These are phyloP conservation scores for Phialophora tarda DNA, from an alignment of 2,329 filamentous ascomycete genomes.

Conservation along the genomic window DNA sequence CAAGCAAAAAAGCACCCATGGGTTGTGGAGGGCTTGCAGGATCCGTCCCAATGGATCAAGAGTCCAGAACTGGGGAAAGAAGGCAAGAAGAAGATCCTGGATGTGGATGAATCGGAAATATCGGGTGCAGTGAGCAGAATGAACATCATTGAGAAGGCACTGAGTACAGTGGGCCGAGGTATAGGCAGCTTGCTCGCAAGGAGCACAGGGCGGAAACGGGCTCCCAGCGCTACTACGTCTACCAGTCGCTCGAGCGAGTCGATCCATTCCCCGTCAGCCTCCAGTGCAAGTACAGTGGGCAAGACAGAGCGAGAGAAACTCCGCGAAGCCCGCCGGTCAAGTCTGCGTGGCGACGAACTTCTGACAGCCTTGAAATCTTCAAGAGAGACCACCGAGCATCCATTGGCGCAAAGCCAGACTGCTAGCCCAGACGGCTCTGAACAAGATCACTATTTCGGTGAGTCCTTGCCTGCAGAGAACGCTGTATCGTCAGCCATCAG, in stretches of 20 bases:
- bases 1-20: slow-evolving; percentile 95
- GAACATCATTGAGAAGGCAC: slow-evolving; percentile 82
- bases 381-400: slow-evolving; percentile 67
- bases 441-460: slow-evolving; percentile 48
- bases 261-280: slow-evolving; percentile 61
- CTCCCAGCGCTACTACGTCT: slow-evolving; percentile 59
- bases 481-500: slow-evolving; percentile 34
- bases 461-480: slow-evolving; percentile 21
- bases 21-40: slow-evolving; percentile 78
- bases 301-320: slow-evolving; percentile 54
- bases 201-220: slow-evolving; percentile 53
- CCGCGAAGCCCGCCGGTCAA: slow-evolving; percentile 54
- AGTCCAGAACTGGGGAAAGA: slow-evolving; percentile 85
- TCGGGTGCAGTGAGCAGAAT: slow-evolving; percentile 88
- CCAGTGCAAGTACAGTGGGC: slow-evolving; percentile 61
- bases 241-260: slow-evolving; percentile 61
- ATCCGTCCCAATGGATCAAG: slow-evolving; percentile 83
- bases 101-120: slow-evolving; percentile 85
- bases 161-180: slow-evolving; percentile 55
- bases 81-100: slow-evolving; percentile 79
- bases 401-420: slow-evolving; percentile 74
- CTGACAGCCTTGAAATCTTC: slow-evolving; percentile 58
- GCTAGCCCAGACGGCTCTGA: slow-evolving; percentile 66
- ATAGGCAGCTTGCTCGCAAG: slow-evolving; percentile 68
- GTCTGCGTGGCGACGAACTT: slow-evolving; percentile 64